Evolutionary conservation across 2,329 filamentous ascomycete genomes (phyloP).

Genomic region (Fusarium tanahbumbuense): DNA sequence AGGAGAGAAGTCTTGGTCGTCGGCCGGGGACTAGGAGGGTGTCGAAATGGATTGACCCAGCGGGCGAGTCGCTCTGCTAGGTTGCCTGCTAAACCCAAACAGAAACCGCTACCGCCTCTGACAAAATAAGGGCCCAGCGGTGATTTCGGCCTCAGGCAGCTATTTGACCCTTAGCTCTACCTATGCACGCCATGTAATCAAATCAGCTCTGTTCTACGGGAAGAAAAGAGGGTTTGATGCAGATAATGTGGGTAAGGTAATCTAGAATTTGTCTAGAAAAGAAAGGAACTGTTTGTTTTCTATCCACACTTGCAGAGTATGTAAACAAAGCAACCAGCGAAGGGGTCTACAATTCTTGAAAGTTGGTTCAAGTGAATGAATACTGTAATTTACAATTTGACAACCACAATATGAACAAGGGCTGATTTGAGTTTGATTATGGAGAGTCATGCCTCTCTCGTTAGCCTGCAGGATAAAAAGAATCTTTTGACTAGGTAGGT

Average conservation of each 20-base stretch:
- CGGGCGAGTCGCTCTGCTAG: conserved; percentile 36
- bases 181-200: conserved; percentile 7
- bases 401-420: not conserved
- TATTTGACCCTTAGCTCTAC: conserved; percentile 6
- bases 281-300: conserved; percentile 14
- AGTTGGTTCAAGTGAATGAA: not conserved
- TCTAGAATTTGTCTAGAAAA: conserved; percentile 18
- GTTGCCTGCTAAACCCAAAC: conserved; percentile 36
- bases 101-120: conserved; percentile 39
- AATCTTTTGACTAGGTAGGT: not conserved
- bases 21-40: conserved; percentile 40
- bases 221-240: conserved; percentile 18
- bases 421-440: not conserved
- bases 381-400: not conserved
- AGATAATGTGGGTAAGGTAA: conserved; percentile 24
- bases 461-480: not conserved
- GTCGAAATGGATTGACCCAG: conserved; percentile 43
- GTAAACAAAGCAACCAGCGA: conserved; percentile 22
- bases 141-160: conserved; percentile 47
- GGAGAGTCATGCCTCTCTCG: not conserved
- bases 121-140: conserved; percentile 20
- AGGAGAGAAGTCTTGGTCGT: conserved; percentile 39
- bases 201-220: conserved; percentile 9
- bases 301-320: conserved; percentile 27
- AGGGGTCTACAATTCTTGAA: not conserved